Percentiles rank a stretch among this genome's conserved stretches.
These are phyloP conservation scores for Botrytis sinoallii DNA, from an alignment of 2,329 filamentous ascomycete genomes.

Conservation along the genomic window DNA sequence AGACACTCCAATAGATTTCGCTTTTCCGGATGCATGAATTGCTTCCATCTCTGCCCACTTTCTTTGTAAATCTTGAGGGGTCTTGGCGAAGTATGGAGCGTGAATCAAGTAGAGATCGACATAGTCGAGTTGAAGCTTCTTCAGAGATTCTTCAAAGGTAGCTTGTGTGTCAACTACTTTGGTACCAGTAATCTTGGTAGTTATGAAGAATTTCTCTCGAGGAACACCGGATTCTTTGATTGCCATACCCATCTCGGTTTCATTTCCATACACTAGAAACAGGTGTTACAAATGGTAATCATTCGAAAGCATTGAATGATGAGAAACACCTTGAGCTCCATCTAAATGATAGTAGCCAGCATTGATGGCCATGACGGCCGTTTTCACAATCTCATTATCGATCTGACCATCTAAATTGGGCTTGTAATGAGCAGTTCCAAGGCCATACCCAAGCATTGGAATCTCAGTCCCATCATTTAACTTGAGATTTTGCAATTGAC, in stretches of 20 bases:
- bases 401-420: conserved; percentile 41
- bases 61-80: conserved; percentile 51
- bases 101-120: conserved; percentile 70
- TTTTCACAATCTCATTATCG: conserved; percentile 53
- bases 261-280: conserved; percentile 55
- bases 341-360: conserved; percentile 72
- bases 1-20: conserved; percentile 71
- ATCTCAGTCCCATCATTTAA: conserved; percentile 73
- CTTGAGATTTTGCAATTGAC: conserved; percentile 57
- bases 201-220: conserved; percentile 66
- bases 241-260: conserved; percentile 67
- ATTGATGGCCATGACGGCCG: conserved; percentile 59
- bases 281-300: background rate
- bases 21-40: conserved; percentile 63
- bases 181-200: conserved; percentile 53
- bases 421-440: conserved; percentile 66
- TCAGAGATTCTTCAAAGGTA: conserved; percentile 53
- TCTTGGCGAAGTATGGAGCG: conserved; percentile 51
- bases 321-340: conserved; percentile 60
- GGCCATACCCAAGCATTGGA: conserved; percentile 69
- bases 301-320: background rate
- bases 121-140: conserved; percentile 65
- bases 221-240: conserved; percentile 66
- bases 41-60: conserved; percentile 61
- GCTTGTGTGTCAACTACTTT: conserved; percentile 40